These are phyloP conservation scores for Thecaphora thlaspeos DNA, from an alignment of 1,284 basidiomycete genomes.

Conservation along the genomic window DNA sequence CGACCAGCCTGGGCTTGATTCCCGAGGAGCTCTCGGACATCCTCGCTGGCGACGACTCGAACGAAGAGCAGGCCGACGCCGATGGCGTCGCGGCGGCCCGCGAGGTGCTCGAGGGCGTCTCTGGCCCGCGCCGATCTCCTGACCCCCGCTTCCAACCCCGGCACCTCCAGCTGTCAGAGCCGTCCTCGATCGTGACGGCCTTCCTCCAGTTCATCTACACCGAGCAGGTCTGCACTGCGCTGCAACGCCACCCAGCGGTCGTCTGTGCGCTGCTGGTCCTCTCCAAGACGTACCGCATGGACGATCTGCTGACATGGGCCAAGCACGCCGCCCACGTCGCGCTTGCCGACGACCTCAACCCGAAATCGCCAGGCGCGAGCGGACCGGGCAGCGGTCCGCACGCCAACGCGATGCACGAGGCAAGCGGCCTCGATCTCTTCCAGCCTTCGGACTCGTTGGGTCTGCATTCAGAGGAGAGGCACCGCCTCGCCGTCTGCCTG, in stretches of 20 bases:
- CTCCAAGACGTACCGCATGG: constrained; percentile 76
- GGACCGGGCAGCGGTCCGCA: constrained; percentile 9
- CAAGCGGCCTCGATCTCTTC: constrained; percentile 40
- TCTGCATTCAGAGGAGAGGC: constrained; percentile 65
- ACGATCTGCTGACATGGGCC: constrained; percentile 73
- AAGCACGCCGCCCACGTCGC: constrained; percentile 81
- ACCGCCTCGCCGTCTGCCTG: constrained; percentile 80
- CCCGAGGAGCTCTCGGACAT: constrained; percentile 33
- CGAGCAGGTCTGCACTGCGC: constrained; percentile 75
- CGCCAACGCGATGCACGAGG: constrained; percentile 19
- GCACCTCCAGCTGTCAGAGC: constrained; percentile 77
- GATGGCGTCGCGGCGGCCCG: constrained; percentile 4
- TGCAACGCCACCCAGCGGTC: constrained; percentile 85
- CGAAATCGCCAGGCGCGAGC: constrained; percentile 14
- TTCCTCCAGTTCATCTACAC: constrained; percentile 91
- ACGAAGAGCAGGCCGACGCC: constrained; percentile 22
- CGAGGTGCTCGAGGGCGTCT: constrained; percentile 7
- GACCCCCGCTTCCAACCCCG: constrained; percentile 78
- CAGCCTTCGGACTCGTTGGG: constrained; percentile 36
- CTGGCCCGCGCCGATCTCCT: constrained; percentile 15
- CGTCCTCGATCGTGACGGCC: constrained; percentile 82
- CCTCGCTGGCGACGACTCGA: constrained; percentile 4
- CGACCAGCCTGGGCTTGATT: constrained; percentile 19
- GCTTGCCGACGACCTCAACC: constrained; percentile 36
- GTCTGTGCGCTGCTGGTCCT: constrained; percentile 82